Percentiles rank a stretch among this genome's conserved stretches.
phyloP scores from a whole-genome alignment of 805 yeast species.

The Torulaspora quercuum region DNA sequence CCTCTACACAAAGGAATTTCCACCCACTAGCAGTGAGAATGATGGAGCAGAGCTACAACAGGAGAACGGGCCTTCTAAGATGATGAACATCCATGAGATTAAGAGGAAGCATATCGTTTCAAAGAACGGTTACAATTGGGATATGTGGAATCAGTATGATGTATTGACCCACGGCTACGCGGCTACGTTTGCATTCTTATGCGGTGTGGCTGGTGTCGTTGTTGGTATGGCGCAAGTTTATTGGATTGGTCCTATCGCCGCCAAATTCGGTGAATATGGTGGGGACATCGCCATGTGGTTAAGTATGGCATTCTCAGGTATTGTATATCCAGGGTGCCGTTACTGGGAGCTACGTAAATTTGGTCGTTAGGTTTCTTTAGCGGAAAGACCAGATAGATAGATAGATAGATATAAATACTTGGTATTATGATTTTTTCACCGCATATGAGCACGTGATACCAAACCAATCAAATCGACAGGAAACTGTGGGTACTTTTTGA shows the following conservation, averaged over 20 bases:
- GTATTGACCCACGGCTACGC: conserved; percentile 70
- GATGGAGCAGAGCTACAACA: conserved; percentile 6
- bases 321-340: conserved; percentile 62
- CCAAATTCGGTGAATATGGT: conserved; percentile 57
- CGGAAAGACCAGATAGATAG: background rate
- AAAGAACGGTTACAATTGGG: conserved; percentile 62
- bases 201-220: conserved; percentile 79
- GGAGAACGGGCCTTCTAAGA: conserved; percentile 1
- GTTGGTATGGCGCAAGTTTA: conserved; percentile 87
- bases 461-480: conserved; percentile 10
- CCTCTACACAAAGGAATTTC: conserved; percentile 45
- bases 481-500: conserved; percentile 5
- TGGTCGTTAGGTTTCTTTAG: no score
- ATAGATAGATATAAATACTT: background rate
- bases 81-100: conserved; percentile 17
- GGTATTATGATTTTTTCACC: background rate
- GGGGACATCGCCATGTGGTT: conserved; percentile 85
- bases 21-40: conserved; percentile 16
- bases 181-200: conserved; percentile 57
- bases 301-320: conserved; percentile 64
- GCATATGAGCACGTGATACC: conserved; percentile 13
- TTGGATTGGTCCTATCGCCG: conserved; percentile 74
- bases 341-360: conserved; percentile 58
- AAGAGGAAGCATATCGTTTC: conserved; percentile 20
- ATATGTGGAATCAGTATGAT: conserved; percentile 61